phyloP scores from a whole-genome alignment of 192 early-diverging fungal species.

The Coemansia sp. region DNA sequence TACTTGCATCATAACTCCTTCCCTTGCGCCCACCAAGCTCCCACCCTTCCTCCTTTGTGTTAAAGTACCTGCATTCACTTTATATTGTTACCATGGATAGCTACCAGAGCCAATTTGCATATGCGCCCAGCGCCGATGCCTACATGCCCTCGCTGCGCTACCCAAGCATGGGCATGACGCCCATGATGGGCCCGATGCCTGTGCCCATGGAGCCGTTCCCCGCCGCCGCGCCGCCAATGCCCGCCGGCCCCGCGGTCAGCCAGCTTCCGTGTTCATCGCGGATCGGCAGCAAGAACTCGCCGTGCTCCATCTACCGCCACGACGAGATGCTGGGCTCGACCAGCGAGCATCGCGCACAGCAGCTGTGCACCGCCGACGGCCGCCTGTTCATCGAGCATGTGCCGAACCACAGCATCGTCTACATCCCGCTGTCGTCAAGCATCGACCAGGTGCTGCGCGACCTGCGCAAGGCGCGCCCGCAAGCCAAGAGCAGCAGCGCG shows the following conservation, averaged over 20 bases:
- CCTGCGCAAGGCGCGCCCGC: conserved; percentile 12
- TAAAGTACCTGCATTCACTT: conserved; percentile 5
- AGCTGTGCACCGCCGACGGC: conserved; percentile 37
- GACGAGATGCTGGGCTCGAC: conserved; percentile 17
- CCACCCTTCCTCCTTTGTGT: background rate
- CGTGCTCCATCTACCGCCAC: conserved; percentile 43
- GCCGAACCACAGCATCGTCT: conserved; percentile 41
- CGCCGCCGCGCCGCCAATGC: background rate
- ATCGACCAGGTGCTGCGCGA: conserved; percentile 28
- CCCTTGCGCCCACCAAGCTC: background rate
- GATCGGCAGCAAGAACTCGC: conserved; percentile 15
- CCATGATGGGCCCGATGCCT: conserved; percentile 31
- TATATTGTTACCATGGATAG: conserved; percentile 23
- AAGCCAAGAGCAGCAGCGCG: background rate
- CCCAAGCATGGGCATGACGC: conserved; percentile 31
- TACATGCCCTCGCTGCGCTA: conserved; percentile 32
- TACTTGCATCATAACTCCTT: conserved; percentile 3
- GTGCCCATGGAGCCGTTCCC: conserved; percentile 8
- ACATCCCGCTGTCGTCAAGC: conserved; percentile 23
- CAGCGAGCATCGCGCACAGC: conserved; percentile 31
- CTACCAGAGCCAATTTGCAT: conserved; percentile 49
- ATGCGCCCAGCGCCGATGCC: conserved; percentile 31
- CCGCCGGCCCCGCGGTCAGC: conserved; percentile 4
- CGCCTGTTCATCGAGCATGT: conserved; percentile 44
- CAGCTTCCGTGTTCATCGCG: conserved; percentile 11